Base-by-base conservation (phyloP, 208 protist genomes). In the Wallacemonas rigidus region DNA sequence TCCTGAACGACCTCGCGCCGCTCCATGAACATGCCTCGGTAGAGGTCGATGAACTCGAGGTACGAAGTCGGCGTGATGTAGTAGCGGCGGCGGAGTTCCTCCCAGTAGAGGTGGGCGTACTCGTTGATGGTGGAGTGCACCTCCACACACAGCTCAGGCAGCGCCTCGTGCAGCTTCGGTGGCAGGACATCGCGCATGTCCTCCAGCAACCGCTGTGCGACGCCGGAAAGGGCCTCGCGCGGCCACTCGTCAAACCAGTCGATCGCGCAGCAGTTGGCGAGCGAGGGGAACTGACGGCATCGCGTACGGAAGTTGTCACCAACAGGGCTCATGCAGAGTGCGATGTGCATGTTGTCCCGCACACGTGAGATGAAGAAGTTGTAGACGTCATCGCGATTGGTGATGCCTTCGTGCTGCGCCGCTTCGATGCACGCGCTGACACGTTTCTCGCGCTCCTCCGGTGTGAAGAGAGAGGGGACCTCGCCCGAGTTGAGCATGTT, bases 171-270 rank as follows among this genome's bases (percentile, higher is more conserved):
- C n/a, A 97, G 74, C 48, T 86, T 72, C 14, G 70, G 70, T 39
- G 78, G 83, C 63, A 89, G 55, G 26, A 43, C 60, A 39, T 50
- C 63, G 65, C 74, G 61, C 8, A 85, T 65, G 55, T 95, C 87
- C 51, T 89, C 68, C 74, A 98, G 85, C 71, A 96, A 63, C n/a
- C 88, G 87, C 65, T 80, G 70, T 36, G 96, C 86, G 12, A 99
- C 98, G 57, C 82, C 85, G 56, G 84, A 75, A 12, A 99, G 86
- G 6, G 98, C 98, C 74, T 98, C 95, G 11, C 71, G 54, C 43
- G 98, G 97, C 98, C 98, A 99, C 72, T 95, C 90, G 70, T 97
- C 93, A 75, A 99, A 99, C 98, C 98, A 99, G 80, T 99, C 98
- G 71, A 99, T 98, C 47, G 94, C 89, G 82, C 97, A 99, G 82